Base-by-base conservation (phyloP, 2,329 filamentous ascomycete genomes). In the Coniochaeta sp. region DNA sequence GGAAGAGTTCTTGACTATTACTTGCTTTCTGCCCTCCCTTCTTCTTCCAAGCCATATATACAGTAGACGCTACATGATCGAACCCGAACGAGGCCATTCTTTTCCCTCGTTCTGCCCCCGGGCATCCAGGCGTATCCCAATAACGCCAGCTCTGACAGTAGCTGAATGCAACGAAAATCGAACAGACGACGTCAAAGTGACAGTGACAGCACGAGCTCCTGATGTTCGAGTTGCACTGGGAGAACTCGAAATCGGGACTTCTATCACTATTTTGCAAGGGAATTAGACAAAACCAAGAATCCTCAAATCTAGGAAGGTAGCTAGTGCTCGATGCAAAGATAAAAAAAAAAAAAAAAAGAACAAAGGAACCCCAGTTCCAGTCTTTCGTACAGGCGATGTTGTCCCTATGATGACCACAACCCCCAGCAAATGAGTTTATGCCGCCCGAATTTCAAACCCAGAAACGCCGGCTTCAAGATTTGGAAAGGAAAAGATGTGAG, bases 271-370 rank as follows among this genome's bases (percentile, higher is more conserved):
- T 17, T 34, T 26, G 33, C 17, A 40, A 34, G 34, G 61, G 63
- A 59, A 61, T 67, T 67, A 57, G 57, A 63, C 28, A 64, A 12
- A 47, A 47, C 43, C 52, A 62, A 58, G 62, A 65, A 67, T 34
- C 31, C 50, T 55, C 50, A 34, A 26, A 55, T 55, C 50, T 55
- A 55, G 26, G 50, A 55, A 33, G 26, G 26, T 55, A 55, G 16
- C 43, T 47, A 47, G 43, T 47, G 43, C 43, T 47, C 43, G 22
- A 47, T 47, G 43, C 43, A 47, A 14, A 47, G 43, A 47, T 47
- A 47, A 47, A 22, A 24, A 4, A 24, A 17, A 19, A 19, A 7
- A 4, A 4, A 22, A 47, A 24, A 47, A 22, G 9, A 4, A 24
- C 3, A 19, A 19, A 7, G 12, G 9, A 22, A 47, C 12, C 43